Base-by-base conservation (phyloP, 148 eudicot genomes). In the Silene conica region DNA sequence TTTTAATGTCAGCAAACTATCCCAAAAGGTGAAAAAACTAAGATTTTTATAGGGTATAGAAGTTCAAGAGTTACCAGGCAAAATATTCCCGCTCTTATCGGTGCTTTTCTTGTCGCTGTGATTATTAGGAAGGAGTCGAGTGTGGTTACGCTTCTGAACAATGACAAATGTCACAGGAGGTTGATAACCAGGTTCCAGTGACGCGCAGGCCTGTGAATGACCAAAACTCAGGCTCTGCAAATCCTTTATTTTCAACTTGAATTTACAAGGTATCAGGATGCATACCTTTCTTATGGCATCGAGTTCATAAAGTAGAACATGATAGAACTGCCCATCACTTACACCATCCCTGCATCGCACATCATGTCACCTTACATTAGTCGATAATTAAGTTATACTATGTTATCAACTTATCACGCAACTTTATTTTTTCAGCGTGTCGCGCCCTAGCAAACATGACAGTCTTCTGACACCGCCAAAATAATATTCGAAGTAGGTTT, bases 131-230 rank as follows among this genome's bases (percentile, higher is more conserved):
- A 93, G 89, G 52, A 93, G 85, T 62, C 98, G 78, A 0, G 98
- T 93, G 75, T 93, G 98, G 79, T 93, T 91, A 70, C 98, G 98
- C 78, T 93, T 93, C 86, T 93, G 98, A 74, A 93, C 93, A 46
- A 93, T 90, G 23, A 93, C 87, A 75, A 93, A 93, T 8, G 98
- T 93, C 11, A 93, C 96, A 0, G 92, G 89, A 63, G 98, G 98
- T 72, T 90, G 96, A 77, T 93, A 93, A 50, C 81, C 85, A 3
- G 93, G 86, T 77, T 93, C 93, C 67, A 93, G 82, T 43, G 96
- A 89, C 46, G 93, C 96, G 73, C 98, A 93, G 8, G 98, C 98
- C 98, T 92, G 83, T 55, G 63, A 26, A 73, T 63, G 48, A 46
- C 22, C 46, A 64, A 46, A 69, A 75, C 68, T 75, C 67, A 71